Base-by-base conservation (phyloP, 1,284 basidiomycete species). In the Fomitiporia mediterranea region DNA sequence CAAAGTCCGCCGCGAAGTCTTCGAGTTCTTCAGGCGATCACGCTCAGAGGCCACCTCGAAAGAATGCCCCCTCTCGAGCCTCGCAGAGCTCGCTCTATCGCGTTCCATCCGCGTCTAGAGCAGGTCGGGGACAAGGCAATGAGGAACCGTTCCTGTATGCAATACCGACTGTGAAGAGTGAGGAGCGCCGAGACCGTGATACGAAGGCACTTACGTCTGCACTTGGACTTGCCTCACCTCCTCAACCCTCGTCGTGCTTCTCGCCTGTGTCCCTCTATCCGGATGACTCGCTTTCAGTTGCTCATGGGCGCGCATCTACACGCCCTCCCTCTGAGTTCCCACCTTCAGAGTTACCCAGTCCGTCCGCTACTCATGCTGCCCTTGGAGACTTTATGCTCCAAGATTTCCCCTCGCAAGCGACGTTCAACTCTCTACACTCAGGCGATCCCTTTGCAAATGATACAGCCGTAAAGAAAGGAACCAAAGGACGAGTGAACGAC, bases 281-380 rank as follows among this genome's bases (percentile, higher is more conserved):
- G 3, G 86, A 88, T 57, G 85, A 87, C 68, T 86, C 84, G 8
- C 70, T 84, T 66, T 84, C 82, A 56, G 73, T 86, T 28, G 74
- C 79, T 4, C 77, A 75, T 15, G 72, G 73, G 44, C 72, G 67
- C 15, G 30, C 51, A 47, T n/a, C 58, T 51, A 40, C 63, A 66
- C 54, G 49, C 17, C 17, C 60, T 57, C 30, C 60, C 51, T 25
- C 63, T 59, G 37, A 35, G 3, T 15, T 21, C 15, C 53, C 53
- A 6, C 49, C 27, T 4, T 53, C 51, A 7, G 59, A 60, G 32
- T 51, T 57, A 39, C 56, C 56, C 19, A 60, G 59, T 39, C 59
- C 59, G 23, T 40, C 53, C 32, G 47, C 79, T 57, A 74, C 76
- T 4, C 71, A 72, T 50, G 73, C 79, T 7, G 72, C 75, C 0